These are phyloP conservation scores for Rhizoctonia solani DNA, from an alignment of 1,284 basidiomycete genomes.

Conservation along the genomic window DNA sequence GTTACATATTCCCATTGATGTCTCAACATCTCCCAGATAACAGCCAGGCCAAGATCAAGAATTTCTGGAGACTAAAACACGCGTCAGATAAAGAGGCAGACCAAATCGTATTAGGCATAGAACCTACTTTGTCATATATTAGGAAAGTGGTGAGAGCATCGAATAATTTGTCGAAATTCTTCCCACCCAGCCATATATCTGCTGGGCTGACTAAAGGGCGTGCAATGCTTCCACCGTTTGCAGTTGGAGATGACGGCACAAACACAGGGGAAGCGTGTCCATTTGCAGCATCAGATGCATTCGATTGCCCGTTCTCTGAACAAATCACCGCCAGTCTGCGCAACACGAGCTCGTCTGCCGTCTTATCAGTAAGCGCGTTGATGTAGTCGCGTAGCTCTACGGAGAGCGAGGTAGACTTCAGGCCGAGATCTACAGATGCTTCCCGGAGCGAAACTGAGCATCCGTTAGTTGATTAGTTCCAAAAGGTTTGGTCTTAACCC, in stretches of 20 bases:
- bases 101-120: background rate
- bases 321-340: conserved; percentile 56
- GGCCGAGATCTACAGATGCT: conserved; percentile 45
- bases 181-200: conserved; percentile 65
- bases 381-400: conserved; percentile 59
- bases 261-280: conserved; percentile 13
- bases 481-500: background rate
- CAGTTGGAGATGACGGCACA: conserved; percentile 30
- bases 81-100: background rate
- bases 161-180: conserved; percentile 67
- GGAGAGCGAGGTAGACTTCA: conserved; percentile 1
- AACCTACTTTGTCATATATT: conserved; percentile 59
- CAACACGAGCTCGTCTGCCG: conserved; percentile 56
- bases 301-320: conserved; percentile 24
- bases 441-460: conserved; percentile 40
- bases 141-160: conserved; percentile 63
- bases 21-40: conserved; percentile 75
- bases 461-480: background rate
- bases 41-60: conserved; percentile 72
- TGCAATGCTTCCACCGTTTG: conserved; percentile 6
- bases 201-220: conserved; percentile 17
- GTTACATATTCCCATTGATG: conserved; percentile 68
- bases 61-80: conserved; percentile 58
- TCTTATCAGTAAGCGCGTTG: conserved; percentile 55
- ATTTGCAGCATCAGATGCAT: background rate